A percentile compares a stretch with the other conserved stretches of the same genome.
phyloP scores from a whole-genome alignment of 2,329 filamentous ascomycete species.

The Fusarium sp. region DNA sequence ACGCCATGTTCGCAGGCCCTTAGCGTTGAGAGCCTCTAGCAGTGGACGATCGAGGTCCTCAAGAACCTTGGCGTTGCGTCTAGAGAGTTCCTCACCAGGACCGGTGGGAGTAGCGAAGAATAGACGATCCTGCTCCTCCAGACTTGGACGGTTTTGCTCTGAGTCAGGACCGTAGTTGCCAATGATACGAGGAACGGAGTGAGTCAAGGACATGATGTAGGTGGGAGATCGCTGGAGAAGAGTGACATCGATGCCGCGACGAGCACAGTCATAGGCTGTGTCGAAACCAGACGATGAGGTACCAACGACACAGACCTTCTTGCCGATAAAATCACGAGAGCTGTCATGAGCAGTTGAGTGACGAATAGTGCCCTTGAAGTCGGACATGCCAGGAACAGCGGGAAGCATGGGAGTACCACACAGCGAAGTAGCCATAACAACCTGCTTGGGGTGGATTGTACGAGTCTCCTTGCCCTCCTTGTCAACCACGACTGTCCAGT shows the following conservation, averaged over 20 bases:
- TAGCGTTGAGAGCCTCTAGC: too few species aligned
- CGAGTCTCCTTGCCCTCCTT: slow-evolving; percentile 26
- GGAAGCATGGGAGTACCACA: slow-evolving; percentile 8
- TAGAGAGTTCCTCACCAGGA: too few species aligned
- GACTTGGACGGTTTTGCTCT: slow-evolving; percentile 59
- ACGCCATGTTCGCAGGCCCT: too few species aligned
- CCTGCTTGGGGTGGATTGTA: slow-evolving; percentile 15
- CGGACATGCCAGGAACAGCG: slow-evolving; percentile 4
- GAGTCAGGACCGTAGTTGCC: slow-evolving; percentile 40
- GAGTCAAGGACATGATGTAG: slow-evolving; percentile 49
- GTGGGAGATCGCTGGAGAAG: slow-evolving; percentile 43
- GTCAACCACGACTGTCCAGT: slow-evolving; percentile 64
- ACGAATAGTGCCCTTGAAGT: slow-evolving; percentile 12
- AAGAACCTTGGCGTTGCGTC: too few species aligned
- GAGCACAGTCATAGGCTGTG: slow-evolving; percentile 15
- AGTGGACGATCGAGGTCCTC: too few species aligned
- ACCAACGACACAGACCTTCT: slow-evolving; percentile 21
- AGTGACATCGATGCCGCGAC: slow-evolving; percentile 18
- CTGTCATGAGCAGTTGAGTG: slow-evolving; percentile 15
- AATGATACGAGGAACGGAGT: slow-evolving; percentile 45
- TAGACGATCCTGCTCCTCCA: slow-evolving; percentile 63
- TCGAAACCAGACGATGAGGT: slow-evolving; percentile 22
- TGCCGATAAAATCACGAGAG: slow-evolving; percentile 11
- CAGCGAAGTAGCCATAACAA: slow-evolving; percentile 18
- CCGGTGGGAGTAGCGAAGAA: slow-evolving; percentile 46